These are phyloP conservation scores for Silene conica DNA, from an alignment of 148 eudicot genomes.

Conservation along the genomic window DNA sequence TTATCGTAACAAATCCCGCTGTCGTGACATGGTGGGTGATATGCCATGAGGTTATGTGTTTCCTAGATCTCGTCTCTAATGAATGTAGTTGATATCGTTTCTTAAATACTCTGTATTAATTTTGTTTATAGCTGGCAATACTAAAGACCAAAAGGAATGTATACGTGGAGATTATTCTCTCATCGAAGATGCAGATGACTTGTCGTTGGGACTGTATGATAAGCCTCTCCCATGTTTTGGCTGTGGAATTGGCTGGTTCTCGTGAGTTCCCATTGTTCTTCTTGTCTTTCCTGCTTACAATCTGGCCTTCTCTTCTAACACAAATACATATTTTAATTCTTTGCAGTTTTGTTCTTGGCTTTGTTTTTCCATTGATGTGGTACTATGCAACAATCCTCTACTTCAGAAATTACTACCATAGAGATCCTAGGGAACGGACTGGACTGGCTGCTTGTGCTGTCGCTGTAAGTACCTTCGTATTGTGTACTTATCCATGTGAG, in stretches of 20 bases:
- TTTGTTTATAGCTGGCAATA: slow-evolving; percentile 17
- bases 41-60: not conserved
- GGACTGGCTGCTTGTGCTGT: slow-evolving; percentile 62
- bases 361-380: slow-evolving; percentile 61
- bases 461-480: slow-evolving; percentile 43
- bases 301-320: slow-evolving; percentile 8
- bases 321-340: slow-evolving; percentile 6
- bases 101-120: not conserved
- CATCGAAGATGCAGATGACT: slow-evolving; percentile 32
- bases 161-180: slow-evolving; percentile 29
- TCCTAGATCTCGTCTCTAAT: not conserved
- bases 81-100: not conserved
- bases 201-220: slow-evolving; percentile 47
- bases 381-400: slow-evolving; percentile 61
- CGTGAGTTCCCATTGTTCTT: slow-evolving; percentile 32
- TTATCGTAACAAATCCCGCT: not conserved
- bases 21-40: too few relatives aligned
- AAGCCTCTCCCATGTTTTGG: slow-evolving; percentile 62
- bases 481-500: not conserved
- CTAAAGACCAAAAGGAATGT: slow-evolving; percentile 27
- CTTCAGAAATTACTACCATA: slow-evolving; percentile 54
- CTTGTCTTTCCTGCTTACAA: not conserved
- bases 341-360: slow-evolving; percentile 59
- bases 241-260: slow-evolving; percentile 71
- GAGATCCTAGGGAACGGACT: slow-evolving; percentile 68